These are phyloP conservation scores for Urostyla sp. DNA, from an alignment of 73 alveolate species.

Conservation along the genomic window DNA sequence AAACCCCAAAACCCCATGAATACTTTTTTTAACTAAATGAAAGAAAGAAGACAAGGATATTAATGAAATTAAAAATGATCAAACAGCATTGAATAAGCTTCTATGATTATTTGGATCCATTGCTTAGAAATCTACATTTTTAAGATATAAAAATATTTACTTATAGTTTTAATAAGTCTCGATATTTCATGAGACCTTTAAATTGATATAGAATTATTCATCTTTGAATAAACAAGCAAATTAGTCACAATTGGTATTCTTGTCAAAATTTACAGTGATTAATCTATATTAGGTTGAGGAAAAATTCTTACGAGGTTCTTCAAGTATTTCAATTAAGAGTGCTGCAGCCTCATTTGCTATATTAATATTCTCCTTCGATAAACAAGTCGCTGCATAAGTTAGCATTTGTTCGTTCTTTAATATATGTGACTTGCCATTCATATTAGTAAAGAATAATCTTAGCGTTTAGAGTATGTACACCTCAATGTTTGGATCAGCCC, in stretches of 20 bases:
- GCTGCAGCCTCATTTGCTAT: conserved; percentile 65
- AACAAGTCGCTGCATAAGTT: conserved; percentile 34
- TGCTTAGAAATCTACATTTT: conserved; percentile 31
- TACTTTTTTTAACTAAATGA: no score
- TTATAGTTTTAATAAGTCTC: conserved; percentile 23
- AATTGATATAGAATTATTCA: conserved; percentile 32
- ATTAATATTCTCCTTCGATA: conserved; percentile 50
- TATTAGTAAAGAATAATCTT: conserved; percentile 8
- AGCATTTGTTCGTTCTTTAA: conserved; percentile 51
- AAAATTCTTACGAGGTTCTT: conserved; percentile 43
- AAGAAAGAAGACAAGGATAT: background rate
- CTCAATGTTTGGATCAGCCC: conserved; percentile 67
- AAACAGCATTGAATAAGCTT: background rate
- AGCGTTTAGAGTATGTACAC: conserved; percentile 44
- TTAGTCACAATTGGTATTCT: conserved; percentile 55
- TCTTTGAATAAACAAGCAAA: conserved; percentile 25
- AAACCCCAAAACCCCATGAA: conserved; percentile 28
- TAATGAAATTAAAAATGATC: background rate
- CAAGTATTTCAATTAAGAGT: conserved; percentile 34
- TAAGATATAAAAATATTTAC: conserved; percentile 18
- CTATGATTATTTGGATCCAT: conserved; percentile 13
- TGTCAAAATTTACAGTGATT: conserved; percentile 31
- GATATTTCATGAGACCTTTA: conserved; percentile 41
- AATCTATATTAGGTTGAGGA: conserved; percentile 10
- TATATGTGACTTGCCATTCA: conserved; percentile 49